Percentiles rank a stretch among this genome's conserved stretches.
These are phyloP conservation scores for Bertia moriformis DNA, from an alignment of 2,329 filamentous ascomycete genomes.

Conservation along the genomic window DNA sequence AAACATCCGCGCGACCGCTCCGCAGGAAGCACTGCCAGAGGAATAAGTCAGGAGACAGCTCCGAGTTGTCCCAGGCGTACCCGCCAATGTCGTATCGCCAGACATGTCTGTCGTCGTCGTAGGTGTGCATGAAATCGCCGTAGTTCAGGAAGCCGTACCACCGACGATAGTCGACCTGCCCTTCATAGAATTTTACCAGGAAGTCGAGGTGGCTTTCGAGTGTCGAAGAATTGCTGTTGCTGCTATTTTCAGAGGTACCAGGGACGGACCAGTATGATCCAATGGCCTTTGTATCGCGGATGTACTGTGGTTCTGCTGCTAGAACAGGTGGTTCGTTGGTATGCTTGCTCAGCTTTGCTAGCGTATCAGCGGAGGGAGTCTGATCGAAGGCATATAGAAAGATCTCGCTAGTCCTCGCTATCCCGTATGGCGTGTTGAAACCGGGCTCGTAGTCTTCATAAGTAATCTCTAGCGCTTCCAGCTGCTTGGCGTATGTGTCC, in stretches of 20 bases:
- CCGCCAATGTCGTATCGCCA: conserved; percentile 52
- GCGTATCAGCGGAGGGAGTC: conserved; percentile 31
- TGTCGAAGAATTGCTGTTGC: conserved; percentile 11
- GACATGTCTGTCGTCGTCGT: conserved; percentile 39
- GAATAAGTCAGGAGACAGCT: conserved; percentile 46
- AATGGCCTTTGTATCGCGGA: conserved; percentile 34
- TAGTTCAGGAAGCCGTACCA: conserved; percentile 53
- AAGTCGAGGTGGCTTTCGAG: conserved; percentile 40
- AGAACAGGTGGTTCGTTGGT: conserved; percentile 37
- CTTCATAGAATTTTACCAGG: conserved; percentile 36
- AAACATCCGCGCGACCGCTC: conserved; percentile 40
- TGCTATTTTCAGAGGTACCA: neutral
- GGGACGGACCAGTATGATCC: conserved; percentile 34
- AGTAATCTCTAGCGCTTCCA: conserved; percentile 45
- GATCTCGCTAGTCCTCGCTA: conserved; percentile 41
- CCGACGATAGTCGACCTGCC: conserved; percentile 36
- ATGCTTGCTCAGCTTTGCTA: conserved; percentile 25
- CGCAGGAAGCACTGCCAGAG: conserved; percentile 49
- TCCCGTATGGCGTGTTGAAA: conserved; percentile 39
- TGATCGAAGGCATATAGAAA: conserved; percentile 33
- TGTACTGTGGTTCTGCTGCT: conserved; percentile 27
- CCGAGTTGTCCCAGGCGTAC: conserved; percentile 51
- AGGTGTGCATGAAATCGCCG: conserved; percentile 49
- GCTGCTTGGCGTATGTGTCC: conserved; percentile 38
- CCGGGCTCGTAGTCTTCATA: conserved; percentile 46